These are phyloP conservation scores for Fusarium sp. DNA, from an alignment of 2,329 filamentous ascomycete species.

Conservation along the genomic window DNA sequence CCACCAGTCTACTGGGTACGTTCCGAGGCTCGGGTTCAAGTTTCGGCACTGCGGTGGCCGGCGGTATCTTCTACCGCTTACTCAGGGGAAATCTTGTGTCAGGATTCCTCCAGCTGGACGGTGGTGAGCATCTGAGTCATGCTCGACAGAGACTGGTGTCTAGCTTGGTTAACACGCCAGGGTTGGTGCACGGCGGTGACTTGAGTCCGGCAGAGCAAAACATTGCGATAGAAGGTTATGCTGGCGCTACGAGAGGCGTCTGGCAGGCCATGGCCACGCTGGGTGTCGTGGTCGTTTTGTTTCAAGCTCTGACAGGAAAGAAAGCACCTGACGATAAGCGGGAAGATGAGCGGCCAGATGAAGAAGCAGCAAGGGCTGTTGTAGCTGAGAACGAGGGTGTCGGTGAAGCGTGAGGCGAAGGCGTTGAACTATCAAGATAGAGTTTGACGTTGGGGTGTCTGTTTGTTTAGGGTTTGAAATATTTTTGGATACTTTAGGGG, in stretches of 20 bases:
- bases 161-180: slow-evolving; percentile 61
- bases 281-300: slow-evolving; percentile 53
- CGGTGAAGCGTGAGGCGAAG: slow-evolving; percentile 40
- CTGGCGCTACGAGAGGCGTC: slow-evolving; percentile 54
- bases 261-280: slow-evolving; percentile 60
- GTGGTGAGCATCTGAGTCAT: slow-evolving; percentile 44
- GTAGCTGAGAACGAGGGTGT: slow-evolving; percentile 46
- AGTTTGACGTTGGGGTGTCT: not conserved
- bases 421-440: slow-evolving; percentile 3
- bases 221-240: slow-evolving; percentile 61
- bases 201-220: slow-evolving; percentile 53
- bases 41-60: slow-evolving; percentile 82
- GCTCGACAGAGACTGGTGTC: slow-evolving; percentile 54
- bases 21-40: slow-evolving; percentile 85
- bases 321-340: slow-evolving; percentile 62
- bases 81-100: slow-evolving; percentile 64
- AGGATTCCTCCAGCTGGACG: slow-evolving; percentile 64
- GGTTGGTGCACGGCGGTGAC: slow-evolving; percentile 56
- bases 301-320: slow-evolving; percentile 65
- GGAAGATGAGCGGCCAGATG: slow-evolving; percentile 48
- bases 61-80: slow-evolving; percentile 76
- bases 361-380: slow-evolving; percentile 38
- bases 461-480: not conserved
- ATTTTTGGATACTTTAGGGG: not conserved
- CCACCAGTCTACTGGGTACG: slow-evolving; percentile 79